A percentile compares a stretch with the other conserved stretches of the same genome.
Conservation (phyloP, 1,284 basidiomycete genomes). For the Sporisorium sorghi region DNA sequence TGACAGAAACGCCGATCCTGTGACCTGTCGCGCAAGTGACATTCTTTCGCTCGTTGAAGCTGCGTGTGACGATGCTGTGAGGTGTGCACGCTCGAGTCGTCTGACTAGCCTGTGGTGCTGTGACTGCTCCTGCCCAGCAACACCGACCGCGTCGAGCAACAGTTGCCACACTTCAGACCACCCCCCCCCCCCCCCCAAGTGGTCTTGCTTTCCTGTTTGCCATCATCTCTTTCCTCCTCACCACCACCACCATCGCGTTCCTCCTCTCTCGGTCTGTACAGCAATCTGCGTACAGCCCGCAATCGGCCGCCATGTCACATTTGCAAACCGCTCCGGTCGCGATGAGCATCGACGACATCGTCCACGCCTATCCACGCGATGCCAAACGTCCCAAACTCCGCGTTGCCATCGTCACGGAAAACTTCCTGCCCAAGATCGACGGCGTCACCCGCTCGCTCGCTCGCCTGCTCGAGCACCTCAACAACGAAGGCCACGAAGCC, state of each 20-base stretch:
- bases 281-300: not conserved
- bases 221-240: not conserved
- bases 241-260: constrained; percentile 1
- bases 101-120: not conserved
- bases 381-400: constrained; percentile 65
- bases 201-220: not conserved
- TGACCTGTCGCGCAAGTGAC: too few species aligned
- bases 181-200: not conserved
- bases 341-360: constrained; percentile 13
- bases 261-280: not conserved
- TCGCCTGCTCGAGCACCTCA: constrained; percentile 74
- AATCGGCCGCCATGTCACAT: constrained; percentile 11
- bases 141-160: not conserved
- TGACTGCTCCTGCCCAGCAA: not conserved
- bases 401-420: constrained; percentile 71
- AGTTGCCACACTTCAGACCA: not conserved
- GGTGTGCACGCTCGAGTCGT: not conserved
- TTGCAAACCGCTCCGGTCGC: not conserved
- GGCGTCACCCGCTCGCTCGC: constrained; percentile 74
- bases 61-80: not conserved
- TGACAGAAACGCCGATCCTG: constrained; percentile 6
- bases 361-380: constrained; percentile 40
- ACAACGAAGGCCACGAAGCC: constrained; percentile 73
- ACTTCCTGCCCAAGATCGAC: constrained; percentile 75
- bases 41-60: too few species aligned